Evolutionary conservation across 345 rosid species (phyloP), one percentile per base, ranked within the genome.

Genomic region (Iberis pinnata): DNA sequence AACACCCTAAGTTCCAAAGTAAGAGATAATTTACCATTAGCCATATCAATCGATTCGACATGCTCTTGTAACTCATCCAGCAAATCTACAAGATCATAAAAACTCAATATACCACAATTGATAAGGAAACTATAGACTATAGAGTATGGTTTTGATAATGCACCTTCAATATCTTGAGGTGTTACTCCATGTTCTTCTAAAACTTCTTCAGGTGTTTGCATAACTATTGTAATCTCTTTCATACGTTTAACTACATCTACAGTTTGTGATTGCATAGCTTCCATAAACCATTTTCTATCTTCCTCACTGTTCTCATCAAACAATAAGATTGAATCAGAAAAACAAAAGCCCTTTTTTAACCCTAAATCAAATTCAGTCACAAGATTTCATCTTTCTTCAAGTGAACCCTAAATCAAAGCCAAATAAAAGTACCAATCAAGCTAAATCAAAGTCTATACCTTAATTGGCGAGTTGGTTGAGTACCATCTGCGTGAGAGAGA

Each of bases 161-260:
- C 12, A 32, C 94, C 84, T 86, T 83, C 70, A 47, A 83, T 76
- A 68, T 84, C 87, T 29, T 58, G 53, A 60, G 86, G 60, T 19
- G 94, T 73, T 18, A 89, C 90, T 12, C 85, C 80, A 13, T 86
- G 94, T 51, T 86, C 71, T 63, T 80, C 95, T 68, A 89, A 64
- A 13, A 80, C 80, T 12, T 75, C 73, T 65, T 74, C 75, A 3
- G 89, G 84, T 12, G 86, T 73, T 58, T 81, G 85, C 93, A 89
- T 81, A 8, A 89, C 95, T 8, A 73, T 67, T 42, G 83, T 81
- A 31, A 89, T 83, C 85, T 89, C 97, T 60, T 90, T 90, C 98
- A 90, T 75, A 3, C 98, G 82, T 68, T 74, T 68, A 35, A 80
- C 57, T 53, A 90, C 95, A 63, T 90, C 92, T 43, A 87, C 67